These are phyloP conservation scores for Boletus pseudo-olivaceus DNA, from an alignment of 768 basidiomycete species.

Conservation along the genomic window DNA sequence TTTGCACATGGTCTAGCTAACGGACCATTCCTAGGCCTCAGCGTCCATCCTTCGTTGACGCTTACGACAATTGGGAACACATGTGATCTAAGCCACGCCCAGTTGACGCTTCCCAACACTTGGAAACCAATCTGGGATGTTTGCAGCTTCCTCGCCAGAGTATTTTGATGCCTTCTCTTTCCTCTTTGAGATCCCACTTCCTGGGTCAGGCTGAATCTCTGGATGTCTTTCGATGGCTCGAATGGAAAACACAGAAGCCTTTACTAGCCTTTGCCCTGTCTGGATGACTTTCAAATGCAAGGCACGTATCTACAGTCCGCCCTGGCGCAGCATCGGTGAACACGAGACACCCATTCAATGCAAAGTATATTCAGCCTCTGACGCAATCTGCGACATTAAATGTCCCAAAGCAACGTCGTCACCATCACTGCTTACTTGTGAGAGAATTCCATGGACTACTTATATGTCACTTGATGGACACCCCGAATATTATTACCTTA, in stretches of 20 bases:
- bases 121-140: background rate
- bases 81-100: background rate
- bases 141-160: too few relatives aligned
- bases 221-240: too few relatives aligned
- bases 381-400: background rate
- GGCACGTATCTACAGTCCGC: background rate
- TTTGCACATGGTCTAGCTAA: too few relatives aligned
- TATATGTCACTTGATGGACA: background rate
- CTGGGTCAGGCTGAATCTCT: too few relatives aligned
- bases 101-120: too few relatives aligned
- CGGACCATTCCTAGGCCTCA: too few relatives aligned
- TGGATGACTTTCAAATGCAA: background rate
- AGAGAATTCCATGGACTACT: background rate
- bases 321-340: background rate
- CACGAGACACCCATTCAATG: background rate
- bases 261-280: too few relatives aligned
- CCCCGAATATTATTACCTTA: background rate
- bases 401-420: background rate
- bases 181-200: too few relatives aligned
- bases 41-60: too few relatives aligned
- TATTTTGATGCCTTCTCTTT: too few relatives aligned
- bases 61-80: too few relatives aligned
- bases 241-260: too few relatives aligned
- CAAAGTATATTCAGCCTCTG: background rate
- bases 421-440: background rate